Conservation (phyloP, 495 filamentous ascomycete species). For the Amphirosellinia nigrospora region DNA sequence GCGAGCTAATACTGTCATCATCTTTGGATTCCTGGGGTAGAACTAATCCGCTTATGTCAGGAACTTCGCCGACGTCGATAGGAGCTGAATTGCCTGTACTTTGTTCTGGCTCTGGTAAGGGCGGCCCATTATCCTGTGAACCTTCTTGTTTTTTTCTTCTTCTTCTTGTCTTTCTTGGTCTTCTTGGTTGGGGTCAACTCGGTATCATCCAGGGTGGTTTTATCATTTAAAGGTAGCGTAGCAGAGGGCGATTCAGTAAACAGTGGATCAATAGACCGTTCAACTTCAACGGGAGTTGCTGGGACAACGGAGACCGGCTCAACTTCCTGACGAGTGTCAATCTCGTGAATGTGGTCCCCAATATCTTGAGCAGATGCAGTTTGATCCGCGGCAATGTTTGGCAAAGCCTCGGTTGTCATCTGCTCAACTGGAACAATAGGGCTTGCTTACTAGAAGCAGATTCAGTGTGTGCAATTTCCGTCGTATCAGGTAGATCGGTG, state of each 20-base stretch:
- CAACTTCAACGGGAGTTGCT: not conserved
- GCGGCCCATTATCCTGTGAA: not conserved
- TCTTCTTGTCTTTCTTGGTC: slow-evolving; percentile 1
- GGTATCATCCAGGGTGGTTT: not conserved
- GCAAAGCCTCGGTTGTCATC: not conserved
- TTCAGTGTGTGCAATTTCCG: slow-evolving; percentile 7
- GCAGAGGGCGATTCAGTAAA: not conserved
- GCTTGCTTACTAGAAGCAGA: slow-evolving; percentile 9
- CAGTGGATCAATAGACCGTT: not conserved
- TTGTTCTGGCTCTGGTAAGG: not conserved
- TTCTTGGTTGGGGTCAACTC: not conserved
- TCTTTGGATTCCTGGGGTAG: not conserved
- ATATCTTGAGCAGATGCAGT: not conserved
- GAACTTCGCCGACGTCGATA: not conserved
- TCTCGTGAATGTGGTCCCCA: not conserved
- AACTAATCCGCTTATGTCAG: not conserved
- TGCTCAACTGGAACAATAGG: slow-evolving; percentile 12
- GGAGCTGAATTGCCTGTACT: not conserved
- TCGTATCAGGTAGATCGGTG: not conserved
- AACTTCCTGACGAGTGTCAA: not conserved
- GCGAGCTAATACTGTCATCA: not conserved
- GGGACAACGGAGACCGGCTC: slow-evolving; percentile 1
- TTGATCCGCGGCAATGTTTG: not conserved
- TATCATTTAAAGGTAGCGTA: not conserved
- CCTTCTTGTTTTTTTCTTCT: not conserved